Conservation (phyloP, 768 basidiomycete species). For the Mycena alexandri region DNA sequence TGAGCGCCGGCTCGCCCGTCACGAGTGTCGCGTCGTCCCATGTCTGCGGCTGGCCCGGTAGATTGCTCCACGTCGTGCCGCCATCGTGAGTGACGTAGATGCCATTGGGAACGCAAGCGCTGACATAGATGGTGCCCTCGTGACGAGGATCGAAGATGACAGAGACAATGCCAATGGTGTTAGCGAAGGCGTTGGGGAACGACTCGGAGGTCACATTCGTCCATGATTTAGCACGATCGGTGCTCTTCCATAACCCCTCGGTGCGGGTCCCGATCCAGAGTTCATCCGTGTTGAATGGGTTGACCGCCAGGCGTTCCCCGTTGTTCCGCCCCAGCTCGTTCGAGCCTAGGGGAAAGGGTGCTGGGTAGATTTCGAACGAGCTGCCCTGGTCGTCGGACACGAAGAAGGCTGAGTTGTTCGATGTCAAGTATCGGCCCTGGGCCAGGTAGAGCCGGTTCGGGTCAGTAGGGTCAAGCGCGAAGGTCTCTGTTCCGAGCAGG, state of each 20-base stretch:
- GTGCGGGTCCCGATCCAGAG: slow-evolving; percentile 20
- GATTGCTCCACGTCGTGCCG: slow-evolving; percentile 17
- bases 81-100: slow-evolving; percentile 19
- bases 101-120: slow-evolving; percentile 20
- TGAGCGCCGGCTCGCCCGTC: slow-evolving; percentile 18
- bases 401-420: slow-evolving; percentile 18
- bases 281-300: slow-evolving; percentile 20
- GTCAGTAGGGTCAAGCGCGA: slow-evolving; percentile 20
- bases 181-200: slow-evolving; percentile 16
- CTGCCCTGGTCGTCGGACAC: slow-evolving; percentile 19
- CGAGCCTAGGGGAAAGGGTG: slow-evolving; percentile 18
- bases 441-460: slow-evolving; percentile 20
- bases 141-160: slow-evolving; percentile 20
- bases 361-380: slow-evolving; percentile 17
- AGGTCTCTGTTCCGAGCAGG: slow-evolving; percentile 15
- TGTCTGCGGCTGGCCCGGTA: slow-evolving; percentile 18
- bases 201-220: slow-evolving; percentile 20
- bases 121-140: slow-evolving; percentile 20
- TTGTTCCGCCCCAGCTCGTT: slow-evolving; percentile 19
- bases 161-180: slow-evolving; percentile 19
- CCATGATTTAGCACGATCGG: slow-evolving; percentile 18
- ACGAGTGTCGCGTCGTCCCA: slow-evolving; percentile 19
- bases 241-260: slow-evolving; percentile 20
- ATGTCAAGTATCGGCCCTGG: slow-evolving; percentile 17
- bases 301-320: slow-evolving; percentile 20